Conservation (phyloP, 768 basidiomycete genomes). For the Phlebiopsis gigantea region DNA sequence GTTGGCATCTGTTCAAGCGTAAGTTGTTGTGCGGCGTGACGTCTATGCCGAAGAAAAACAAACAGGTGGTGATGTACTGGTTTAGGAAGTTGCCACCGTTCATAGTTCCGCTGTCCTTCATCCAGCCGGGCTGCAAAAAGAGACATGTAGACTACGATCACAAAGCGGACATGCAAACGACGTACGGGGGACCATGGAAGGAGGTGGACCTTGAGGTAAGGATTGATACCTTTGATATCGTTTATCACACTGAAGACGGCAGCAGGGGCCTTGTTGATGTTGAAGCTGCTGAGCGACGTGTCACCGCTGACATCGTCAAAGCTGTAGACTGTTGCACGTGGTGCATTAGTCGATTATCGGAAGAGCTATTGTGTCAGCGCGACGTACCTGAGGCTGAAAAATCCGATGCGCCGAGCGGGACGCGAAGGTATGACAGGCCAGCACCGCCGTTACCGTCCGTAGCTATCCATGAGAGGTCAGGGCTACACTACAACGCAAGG, state of each 20-base stretch:
- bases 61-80: conserved; percentile 43
- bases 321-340: conserved; percentile 42
- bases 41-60: not conserved
- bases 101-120: conserved; percentile 67
- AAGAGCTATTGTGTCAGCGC: no score
- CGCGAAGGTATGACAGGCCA: conserved; percentile 63
- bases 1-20: conserved; percentile 50
- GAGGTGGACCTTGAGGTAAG: conserved; percentile 47
- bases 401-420: conserved; percentile 70
- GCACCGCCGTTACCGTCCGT: conserved; percentile 58
- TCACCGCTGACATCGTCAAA: conserved; percentile 62
- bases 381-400: conserved; percentile 53
- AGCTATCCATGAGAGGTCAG: conserved; percentile 27
- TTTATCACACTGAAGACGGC: conserved; percentile 57
- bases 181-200: conserved; percentile 74
- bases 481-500: not conserved
- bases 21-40: no score
- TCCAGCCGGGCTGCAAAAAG: conserved; percentile 61
- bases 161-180: no score
- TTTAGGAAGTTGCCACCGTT: conserved; percentile 56
- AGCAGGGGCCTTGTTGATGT: conserved; percentile 51
- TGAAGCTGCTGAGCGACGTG: conserved; percentile 51
- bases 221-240: conserved; percentile 60
- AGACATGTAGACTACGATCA: not conserved
- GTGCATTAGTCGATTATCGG: not conserved